These are phyloP conservation scores for Phytophthora syringae DNA, from an alignment of 352 stramenopile species.

Conservation along the genomic window DNA sequence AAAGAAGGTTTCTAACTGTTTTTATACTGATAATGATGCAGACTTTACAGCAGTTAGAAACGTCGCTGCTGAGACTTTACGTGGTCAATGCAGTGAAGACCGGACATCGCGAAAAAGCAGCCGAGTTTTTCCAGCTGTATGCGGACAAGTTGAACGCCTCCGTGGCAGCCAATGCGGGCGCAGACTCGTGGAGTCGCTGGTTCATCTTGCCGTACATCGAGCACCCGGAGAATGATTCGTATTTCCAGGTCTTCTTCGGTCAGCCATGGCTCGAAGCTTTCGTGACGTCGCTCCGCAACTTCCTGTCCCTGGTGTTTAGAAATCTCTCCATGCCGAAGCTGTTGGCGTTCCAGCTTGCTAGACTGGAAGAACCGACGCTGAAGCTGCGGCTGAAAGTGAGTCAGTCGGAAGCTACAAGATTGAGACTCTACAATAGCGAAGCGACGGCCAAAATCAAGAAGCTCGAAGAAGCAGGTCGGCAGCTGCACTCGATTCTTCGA, in stretches of 20 bases:
- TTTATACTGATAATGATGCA: constrained; percentile 23
- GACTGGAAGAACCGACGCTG: constrained; percentile 72
- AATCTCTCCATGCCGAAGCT: constrained; percentile 80
- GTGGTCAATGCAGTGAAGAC: constrained; percentile 81
- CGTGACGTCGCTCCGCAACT: constrained; percentile 80
- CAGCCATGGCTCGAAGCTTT: constrained; percentile 78
- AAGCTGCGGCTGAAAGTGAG: constrained; percentile 73
- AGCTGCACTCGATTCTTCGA: constrained; percentile 65
- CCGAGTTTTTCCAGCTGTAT: constrained; percentile 77
- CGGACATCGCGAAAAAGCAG: constrained; percentile 68
- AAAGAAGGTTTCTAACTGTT: constrained; percentile 1
- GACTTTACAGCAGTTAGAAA: constrained; percentile 73
- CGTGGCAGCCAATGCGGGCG: constrained; percentile 22
- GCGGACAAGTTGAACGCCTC: constrained; percentile 72
- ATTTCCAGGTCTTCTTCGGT: constrained; percentile 81
- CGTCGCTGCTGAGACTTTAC: constrained; percentile 73
- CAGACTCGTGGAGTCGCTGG: constrained; percentile 79
- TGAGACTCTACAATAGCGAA: constrained; percentile 62
- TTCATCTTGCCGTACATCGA: constrained; percentile 86
- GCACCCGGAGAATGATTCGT: constrained; percentile 70
- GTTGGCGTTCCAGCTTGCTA: constrained; percentile 73
- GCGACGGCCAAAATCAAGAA: constrained; percentile 60
- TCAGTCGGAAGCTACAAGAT: constrained; percentile 72
- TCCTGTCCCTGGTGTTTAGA: constrained; percentile 78
- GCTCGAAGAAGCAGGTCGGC: constrained; percentile 63